These are phyloP conservation scores for Takakia lepidozioides DNA, from an alignment of 225 moss, liverwort and hornwort species.

Conservation along the genomic window DNA sequence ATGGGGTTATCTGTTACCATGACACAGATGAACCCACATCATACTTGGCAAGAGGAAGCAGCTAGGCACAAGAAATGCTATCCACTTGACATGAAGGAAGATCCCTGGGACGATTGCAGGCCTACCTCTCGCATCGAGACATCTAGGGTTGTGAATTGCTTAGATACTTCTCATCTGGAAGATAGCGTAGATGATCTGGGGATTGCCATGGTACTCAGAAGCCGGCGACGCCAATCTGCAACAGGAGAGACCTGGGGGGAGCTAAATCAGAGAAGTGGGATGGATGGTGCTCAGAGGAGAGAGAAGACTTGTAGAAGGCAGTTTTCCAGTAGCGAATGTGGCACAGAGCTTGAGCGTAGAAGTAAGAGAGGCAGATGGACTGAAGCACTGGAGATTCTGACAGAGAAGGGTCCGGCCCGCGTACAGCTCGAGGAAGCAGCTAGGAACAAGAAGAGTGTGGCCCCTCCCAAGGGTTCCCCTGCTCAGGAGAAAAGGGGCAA, in stretches of 20 bases:
- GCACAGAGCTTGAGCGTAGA: slow-evolving; percentile 7
- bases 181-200: not conserved
- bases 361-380: slow-evolving; percentile 41
- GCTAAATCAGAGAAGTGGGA: slow-evolving; percentile 17
- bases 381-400: slow-evolving; percentile 10
- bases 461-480: slow-evolving; percentile 18
- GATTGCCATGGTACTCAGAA: slow-evolving; percentile 1
- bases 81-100: too few relatives aligned
- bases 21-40: too few relatives aligned
- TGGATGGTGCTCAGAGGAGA: slow-evolving; percentile 19
- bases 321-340: slow-evolving; percentile 24
- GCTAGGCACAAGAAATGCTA: too few relatives aligned
- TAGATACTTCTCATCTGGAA: not conserved
- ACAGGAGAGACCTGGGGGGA: slow-evolving; percentile 15
- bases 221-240: slow-evolving; percentile 10
- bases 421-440: slow-evolving; percentile 19
- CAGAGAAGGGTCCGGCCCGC: slow-evolving; percentile 20
- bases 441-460: slow-evolving; percentile 39
- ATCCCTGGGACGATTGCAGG: too few relatives aligned
- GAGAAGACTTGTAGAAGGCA: slow-evolving; percentile 24
- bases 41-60: too few relatives aligned
- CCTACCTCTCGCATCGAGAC: not conserved
- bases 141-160: not conserved
- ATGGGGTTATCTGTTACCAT: too few relatives aligned
- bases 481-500: slow-evolving; percentile 48